Percentiles rank a stretch among this genome's conserved stretches.
Conservation (phyloP, 768 basidiomycete genomes). For the Kwoniella heveanensis region DNA sequence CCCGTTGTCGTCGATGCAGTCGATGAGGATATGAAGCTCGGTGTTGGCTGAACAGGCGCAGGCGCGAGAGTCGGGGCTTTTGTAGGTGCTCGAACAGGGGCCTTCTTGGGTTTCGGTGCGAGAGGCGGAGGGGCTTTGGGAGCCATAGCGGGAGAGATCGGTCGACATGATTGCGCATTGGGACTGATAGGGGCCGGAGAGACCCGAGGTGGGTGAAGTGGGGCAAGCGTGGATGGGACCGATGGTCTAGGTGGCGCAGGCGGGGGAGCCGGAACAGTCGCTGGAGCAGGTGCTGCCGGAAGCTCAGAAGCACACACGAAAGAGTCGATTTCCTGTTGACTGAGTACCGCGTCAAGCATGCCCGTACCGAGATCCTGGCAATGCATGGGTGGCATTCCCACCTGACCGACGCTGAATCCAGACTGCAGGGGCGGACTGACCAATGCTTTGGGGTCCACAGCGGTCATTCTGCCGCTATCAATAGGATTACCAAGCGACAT, state of each 20-base stretch:
- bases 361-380: constrained; percentile 8
- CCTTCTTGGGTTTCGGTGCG: neutral
- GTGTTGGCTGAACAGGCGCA: constrained; percentile 6
- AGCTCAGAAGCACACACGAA: constrained; percentile 2
- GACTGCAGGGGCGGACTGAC: constrained; percentile 33
- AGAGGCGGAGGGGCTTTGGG: neutral
- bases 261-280: neutral
- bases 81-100: too few relatives aligned
- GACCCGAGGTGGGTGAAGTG: neutral
- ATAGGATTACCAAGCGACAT: constrained; percentile 26
- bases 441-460: constrained; percentile 39
- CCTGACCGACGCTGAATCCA: constrained; percentile 17
- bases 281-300: neutral
- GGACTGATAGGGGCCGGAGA: constrained; percentile 2
- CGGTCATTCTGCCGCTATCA: constrained; percentile 17
- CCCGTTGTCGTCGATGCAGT: constrained; percentile 1
- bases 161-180: neutral
- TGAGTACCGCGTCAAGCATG: constrained; percentile 22
- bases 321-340: constrained; percentile 24
- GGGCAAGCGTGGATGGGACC: neutral
- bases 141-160: constrained; percentile 17
- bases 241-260: neutral
- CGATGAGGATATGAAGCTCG: constrained; percentile 10
- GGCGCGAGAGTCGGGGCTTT: too few relatives aligned
- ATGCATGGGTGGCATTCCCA: neutral